Evolutionary conservation across 805 yeast genomes (phyloP), one percentile per base, ranked within the genome.

Genomic region (Clavispora phyllophila): DNA sequence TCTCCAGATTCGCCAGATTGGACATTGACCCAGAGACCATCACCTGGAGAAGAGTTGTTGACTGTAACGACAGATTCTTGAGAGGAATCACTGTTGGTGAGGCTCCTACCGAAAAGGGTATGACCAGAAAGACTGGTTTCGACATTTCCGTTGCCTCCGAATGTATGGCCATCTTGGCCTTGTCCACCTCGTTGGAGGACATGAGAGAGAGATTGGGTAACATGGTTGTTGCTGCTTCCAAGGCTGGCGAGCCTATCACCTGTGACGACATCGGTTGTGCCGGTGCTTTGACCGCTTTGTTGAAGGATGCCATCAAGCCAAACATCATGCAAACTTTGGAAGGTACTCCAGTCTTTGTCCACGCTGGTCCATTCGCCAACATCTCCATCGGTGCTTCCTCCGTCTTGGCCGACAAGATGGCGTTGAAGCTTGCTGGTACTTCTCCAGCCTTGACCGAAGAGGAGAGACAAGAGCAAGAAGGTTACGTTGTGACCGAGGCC

Each of bases 311-410:
- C 14, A 78, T 85, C 53, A 85, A 85, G 61, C 95, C 95, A 50
- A 85, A 85, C 57, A 70, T 85, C 60, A 85, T 85, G 95, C 95
- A 85, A 71, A 83, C 93, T 27, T 74, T 85, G 58, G 95, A 85
- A 67, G 93, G 93, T 53, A 84, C 93, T 19, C 95, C 95, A 20
- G 95, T 85, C 15, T 78, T 85, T 55, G 87, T 85, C 39, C 95
- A 85, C 61, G 93, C 93, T 38, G 95, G 95, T 49, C 95, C 95
- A 47, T 85, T 85, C 60, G 95, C 95, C 57, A 85, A 85, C 63
- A 85, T 85, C 50, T 84, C 93, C 29, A 85, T 85, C 57, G 95
- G 95, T 61, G 91, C 95, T 8, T 81, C 87, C 29, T 84, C 91
- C 26, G 84, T 85, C 37, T 73, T 85, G 58, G 91, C 93, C 45